Evolutionary conservation across 140 eudicot species (phyloP).

Genomic region (Anethum foeniculum): DNA sequence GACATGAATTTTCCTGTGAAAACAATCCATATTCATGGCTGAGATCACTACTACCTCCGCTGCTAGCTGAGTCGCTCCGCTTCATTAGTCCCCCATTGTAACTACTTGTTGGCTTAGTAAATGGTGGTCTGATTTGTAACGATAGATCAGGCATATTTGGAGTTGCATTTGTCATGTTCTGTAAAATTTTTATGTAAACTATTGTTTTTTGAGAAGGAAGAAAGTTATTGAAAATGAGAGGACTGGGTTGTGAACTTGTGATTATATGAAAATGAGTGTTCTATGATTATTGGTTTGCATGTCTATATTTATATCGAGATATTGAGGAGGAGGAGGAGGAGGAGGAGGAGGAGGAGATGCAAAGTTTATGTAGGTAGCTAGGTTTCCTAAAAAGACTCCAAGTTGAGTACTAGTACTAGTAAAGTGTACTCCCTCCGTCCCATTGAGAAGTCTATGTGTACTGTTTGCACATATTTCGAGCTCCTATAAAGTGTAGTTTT

Average conservation of each 20-base stretch:
- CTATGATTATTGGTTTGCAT: conserved; percentile 53
- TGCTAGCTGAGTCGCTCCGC: conserved; percentile 52
- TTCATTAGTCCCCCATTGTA: background rate
- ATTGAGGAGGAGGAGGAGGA: no score
- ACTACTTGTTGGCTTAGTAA: background rate
- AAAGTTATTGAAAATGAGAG: conserved; percentile 11
- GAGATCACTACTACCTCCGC: conserved; percentile 54
- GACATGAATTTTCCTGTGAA: conserved; percentile 3
- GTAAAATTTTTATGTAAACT: background rate
- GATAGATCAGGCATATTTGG: conserved; percentile 74
- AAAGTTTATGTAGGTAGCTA: background rate
- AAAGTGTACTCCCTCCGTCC: no score
- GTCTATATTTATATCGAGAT: conserved; percentile 23
- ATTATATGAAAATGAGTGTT: conserved; percentile 20
- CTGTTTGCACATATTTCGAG: no score
- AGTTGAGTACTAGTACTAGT: background rate
- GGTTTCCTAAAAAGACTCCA: background rate
- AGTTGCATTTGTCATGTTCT: conserved; percentile 15
- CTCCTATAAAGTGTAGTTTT: no score
- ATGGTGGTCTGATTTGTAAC: conserved; percentile 69
- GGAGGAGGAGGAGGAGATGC: conserved; percentile 13
- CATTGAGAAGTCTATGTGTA: no score
- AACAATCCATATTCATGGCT: conserved; percentile 45
- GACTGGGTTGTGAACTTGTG: conserved; percentile 14
- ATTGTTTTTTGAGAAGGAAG: conserved; percentile 12